Base-by-base conservation (phyloP, 139 green algal genomes). In the Parachlorella kessleri region DNA sequence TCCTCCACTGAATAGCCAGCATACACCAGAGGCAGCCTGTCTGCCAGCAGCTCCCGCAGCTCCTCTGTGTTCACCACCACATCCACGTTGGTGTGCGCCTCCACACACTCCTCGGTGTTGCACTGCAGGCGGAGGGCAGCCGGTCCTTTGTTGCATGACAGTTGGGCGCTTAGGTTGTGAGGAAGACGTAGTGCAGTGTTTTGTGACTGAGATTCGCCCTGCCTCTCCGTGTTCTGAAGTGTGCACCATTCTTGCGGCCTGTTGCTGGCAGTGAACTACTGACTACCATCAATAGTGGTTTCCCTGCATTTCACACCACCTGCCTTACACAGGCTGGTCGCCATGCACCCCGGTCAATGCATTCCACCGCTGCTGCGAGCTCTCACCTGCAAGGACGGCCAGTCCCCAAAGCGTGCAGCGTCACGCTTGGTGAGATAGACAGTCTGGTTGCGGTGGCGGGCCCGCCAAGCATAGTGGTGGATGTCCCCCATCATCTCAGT, bases 21-120 rank as follows among this genome's bases (percentile, higher is more conserved):
- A 79, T 82, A 93, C 33, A 96, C 86, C 48, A 90, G 83, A 6
- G 91, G 91, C 71, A 96, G 75, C 9, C 92, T 80, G 73, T 81
- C 82, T 26, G 85, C 81, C 76, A 96, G 85, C 68, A 96, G 79
- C 5, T 53, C 66, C 28, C 82, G 69, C 28, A 95, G 66, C 9
- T 79, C 83, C 24, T 72, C 36, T 5, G 95, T 68, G 75, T 97
- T 85, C 3, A 96, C 91, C 0, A 89, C 72, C 24, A 97, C 83
- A 70, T 97, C 93, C 72, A 97, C 90, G 38, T 93, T 88, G 35
- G 93, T 96, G 83, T 97, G 93, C 26, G 92, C 92, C 76, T 97
- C 93, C 66, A 96, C 89, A 65, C 93, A 97, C 67, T 95, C 92
- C 81, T 97, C 92, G 1, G 90, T 92, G 76, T 88, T 78, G 82